These are phyloP conservation scores for Telopea speciosissima DNA, from an alignment of 177 flowering plant genomes.

Conservation along the genomic window DNA sequence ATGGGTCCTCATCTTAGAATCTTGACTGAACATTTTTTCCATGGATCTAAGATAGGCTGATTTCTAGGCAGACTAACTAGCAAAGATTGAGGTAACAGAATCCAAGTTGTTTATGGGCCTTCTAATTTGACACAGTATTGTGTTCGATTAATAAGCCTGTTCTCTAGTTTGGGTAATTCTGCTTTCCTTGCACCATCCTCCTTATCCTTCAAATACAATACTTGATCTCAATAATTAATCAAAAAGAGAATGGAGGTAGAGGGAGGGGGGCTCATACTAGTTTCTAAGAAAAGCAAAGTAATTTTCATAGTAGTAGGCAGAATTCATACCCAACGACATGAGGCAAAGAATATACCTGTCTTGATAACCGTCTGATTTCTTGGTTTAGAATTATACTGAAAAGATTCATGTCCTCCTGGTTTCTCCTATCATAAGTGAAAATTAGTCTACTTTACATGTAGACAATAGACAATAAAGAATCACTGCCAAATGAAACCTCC, in stretches of 20 bases:
- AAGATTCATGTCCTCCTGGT: conserved; percentile 78
- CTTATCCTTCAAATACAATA: too few species aligned
- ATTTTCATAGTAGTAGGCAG: background rate
- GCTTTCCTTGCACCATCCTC: too few species aligned
- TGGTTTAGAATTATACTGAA: conserved; percentile 77
- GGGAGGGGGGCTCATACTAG: background rate
- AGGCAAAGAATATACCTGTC: conserved; percentile 50
- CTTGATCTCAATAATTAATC: background rate
- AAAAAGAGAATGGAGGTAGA: too few species aligned
- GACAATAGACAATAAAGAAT: background rate
- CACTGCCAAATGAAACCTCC: background rate
- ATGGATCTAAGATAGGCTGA: too few species aligned
- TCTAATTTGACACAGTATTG: too few species aligned
- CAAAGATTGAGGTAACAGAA: too few species aligned
- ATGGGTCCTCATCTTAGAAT: too few species aligned
- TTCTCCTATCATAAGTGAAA: conserved; percentile 48
- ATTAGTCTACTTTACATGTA: background rate
- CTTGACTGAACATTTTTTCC: too few species aligned
- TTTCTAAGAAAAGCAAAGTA: background rate
- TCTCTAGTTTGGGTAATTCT: too few species aligned
- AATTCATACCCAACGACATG: background rate
- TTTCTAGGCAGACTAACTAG: too few species aligned
- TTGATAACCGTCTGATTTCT: conserved; percentile 81
- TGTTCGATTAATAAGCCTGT: too few species aligned
- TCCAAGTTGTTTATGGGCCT: too few species aligned